phyloP scores from a whole-genome alignment of 768 basidiomycete genomes.

The Pholiota molesta region DNA sequence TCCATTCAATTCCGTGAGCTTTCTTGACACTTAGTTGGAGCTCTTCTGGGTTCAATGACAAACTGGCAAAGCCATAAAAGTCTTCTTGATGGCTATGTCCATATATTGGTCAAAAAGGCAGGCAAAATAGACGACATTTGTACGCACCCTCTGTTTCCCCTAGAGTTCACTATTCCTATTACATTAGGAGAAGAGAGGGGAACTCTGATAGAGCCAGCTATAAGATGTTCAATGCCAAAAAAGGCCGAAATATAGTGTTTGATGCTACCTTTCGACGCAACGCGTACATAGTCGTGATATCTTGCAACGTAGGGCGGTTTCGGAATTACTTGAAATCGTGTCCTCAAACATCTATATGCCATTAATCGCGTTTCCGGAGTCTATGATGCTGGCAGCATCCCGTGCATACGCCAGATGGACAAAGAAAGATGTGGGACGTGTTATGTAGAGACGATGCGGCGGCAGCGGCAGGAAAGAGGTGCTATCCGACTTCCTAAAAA shows the following conservation, averaged over 20 bases:
- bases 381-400: conserved; percentile 22
- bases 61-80: conserved; percentile 73
- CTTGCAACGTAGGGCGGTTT: conserved; percentile 24
- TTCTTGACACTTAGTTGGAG: conserved; percentile 66
- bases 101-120: not conserved
- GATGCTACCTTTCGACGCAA: conserved; percentile 36
- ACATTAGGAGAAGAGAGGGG: conserved; percentile 78
- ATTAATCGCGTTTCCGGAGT: conserved; percentile 20
- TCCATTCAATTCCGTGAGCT: conserved; percentile 70
- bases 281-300: conserved; percentile 80
- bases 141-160: conserved; percentile 71
- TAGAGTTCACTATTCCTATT: conserved; percentile 73
- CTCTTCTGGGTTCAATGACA: conserved; percentile 79
- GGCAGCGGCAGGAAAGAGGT: not conserved
- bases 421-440: not conserved
- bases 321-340: conserved; percentile 12
- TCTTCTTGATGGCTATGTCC: conserved; percentile 84
- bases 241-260: not conserved
- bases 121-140: not conserved
- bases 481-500: not conserved
- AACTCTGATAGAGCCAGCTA: conserved; percentile 68
- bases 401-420: conserved; percentile 14
- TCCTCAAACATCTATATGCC: conserved; percentile 26
- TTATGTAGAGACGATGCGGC: not conserved
- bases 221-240: conserved; percentile 13